phyloP scores from a whole-genome alignment of 352 stramenopile species.

The Phytophthora tubulina region DNA sequence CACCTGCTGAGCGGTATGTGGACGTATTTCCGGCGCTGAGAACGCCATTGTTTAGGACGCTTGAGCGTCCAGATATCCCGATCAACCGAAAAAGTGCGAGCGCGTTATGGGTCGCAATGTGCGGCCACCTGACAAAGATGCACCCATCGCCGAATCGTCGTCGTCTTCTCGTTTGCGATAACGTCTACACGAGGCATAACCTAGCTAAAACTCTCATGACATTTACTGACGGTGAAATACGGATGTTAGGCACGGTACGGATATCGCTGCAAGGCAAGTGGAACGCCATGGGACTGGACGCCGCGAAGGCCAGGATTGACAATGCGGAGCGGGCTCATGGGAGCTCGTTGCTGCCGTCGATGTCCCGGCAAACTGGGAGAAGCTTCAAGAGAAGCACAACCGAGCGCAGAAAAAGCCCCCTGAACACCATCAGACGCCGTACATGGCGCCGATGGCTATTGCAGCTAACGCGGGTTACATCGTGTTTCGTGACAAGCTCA shows the following conservation, averaged over 20 bases:
- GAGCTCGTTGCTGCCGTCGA: conserved; percentile 10
- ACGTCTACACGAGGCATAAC: too few relatives aligned
- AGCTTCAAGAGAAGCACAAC: too few relatives aligned
- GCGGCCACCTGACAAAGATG: too few relatives aligned
- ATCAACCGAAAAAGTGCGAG: neutral
- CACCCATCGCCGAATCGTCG: too few relatives aligned
- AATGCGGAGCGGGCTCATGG: neutral
- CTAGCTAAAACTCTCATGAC: neutral
- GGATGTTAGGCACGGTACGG: conserved; percentile 8
- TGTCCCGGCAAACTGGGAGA: neutral
- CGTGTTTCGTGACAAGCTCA: conserved; percentile 7
- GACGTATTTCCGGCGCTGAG: conserved; percentile 2
- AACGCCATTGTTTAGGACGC: neutral
- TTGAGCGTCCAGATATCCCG: neutral
- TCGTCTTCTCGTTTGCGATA: too few relatives aligned
- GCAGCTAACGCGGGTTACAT: conserved; percentile 9
- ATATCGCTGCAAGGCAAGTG: conserved; percentile 2
- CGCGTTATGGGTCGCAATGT: neutral
- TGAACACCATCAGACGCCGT: neutral
- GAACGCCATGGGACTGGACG: neutral
- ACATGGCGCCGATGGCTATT: neutral
- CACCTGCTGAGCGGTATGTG: conserved; percentile 4
- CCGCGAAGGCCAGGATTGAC: neutral
- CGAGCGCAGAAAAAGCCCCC: too few relatives aligned
- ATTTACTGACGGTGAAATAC: conserved; percentile 13